Base-by-base conservation (phyloP, 805 yeast genomes). In the Cyberlindnera amylophila region DNA sequence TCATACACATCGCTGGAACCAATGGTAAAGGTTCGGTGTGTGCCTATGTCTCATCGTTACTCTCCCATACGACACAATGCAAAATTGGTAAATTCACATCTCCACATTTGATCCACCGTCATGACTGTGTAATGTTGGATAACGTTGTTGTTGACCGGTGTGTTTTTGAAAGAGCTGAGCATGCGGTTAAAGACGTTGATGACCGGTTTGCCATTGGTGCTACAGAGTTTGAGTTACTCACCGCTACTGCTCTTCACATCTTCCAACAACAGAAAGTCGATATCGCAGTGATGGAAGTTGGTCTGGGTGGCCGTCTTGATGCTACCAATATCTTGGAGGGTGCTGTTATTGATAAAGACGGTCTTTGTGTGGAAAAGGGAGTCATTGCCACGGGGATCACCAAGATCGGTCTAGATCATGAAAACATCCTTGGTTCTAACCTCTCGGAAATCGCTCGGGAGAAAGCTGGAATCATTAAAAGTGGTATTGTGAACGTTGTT, bases 11-110 rank as follows among this genome's bases (percentile, higher is more conserved):
- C 4, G 96, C 96, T 0, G 99, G 99, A 0, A 91, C 99, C 8
- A 91, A 91, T 58, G 99, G 99, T 0, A 91, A 91, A 58, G 99
- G 99, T 0, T 89, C 97, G 0, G 86, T 90, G 0, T 80, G 95
- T 45, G 81, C 96, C 0, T 90, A 89, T 58, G 45, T 93, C 8
- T 72, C 88, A 4, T 78, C 88, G 14, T 69, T 82, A 3, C 62
- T 90, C 76, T 16, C 59, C 61, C 12, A 69, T 77, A 67, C 58
- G 2, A 42, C 46, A 1, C 29, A 65, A 1, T 62, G 75, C 32
- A 57, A 63, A 21, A 77, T 80, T 39, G 98, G 98, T 0, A 75
- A 82, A 47, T 91, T 89, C 67, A 89, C 95, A 1, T 83, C 95
- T 4, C 99, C 99, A 1, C 96, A 90, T 64, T 61, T 91, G 52